Evolutionary conservation across 371 early-diverging fungal genomes (phyloP), one percentile per base, ranked within the genome.

Genomic region (Entomophthora muscae): DNA sequence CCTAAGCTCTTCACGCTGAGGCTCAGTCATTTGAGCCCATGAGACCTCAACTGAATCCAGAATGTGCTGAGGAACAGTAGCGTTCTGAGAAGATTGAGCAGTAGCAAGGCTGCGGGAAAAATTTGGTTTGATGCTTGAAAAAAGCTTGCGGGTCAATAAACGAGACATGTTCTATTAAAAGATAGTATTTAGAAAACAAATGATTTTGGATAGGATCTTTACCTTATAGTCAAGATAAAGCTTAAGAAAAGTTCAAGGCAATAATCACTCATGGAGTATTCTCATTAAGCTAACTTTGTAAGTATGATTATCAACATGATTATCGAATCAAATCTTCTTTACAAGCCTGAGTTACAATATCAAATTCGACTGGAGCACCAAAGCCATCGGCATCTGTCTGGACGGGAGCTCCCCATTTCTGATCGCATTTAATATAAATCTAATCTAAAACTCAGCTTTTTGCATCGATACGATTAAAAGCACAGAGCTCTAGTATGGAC

Each of bases 21-120:
- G 77, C 65, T 83, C 78, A 42, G 93, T 84, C 63, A 96, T 80
- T 67, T 85, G 81, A 73, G 77, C 80, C 92, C 95, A 95, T 68
- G 85, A 82, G 61, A 80, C 69, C 70, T 89, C 86, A 57, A 89
- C 22, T 17, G 33, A 32, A 32, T 61, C 42, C 2, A 61, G 51
- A 22, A 61, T 13, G 27, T 17, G 17, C n/a, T 31, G 17, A 52
- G 59, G 32, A 31, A 65, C 53, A 24, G 56, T 54, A 58, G 42
- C 30, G 26, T 3, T 13, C 22, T 58, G 42, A 10, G 42, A 10
- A 42, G 42, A 17, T 17, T 42, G 42, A 42, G 42, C 42, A 17
- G 42, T 42, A 17, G 42, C 42, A 42, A 42, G 10, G 5, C 10
- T 42, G 5, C 42, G 5, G 10, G 42, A 5, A 42, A 42, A 10